These are phyloP conservation scores for Aspergillus alliaceus DNA, from an alignment of 2,329 filamentous ascomycete species.

Conservation along the genomic window DNA sequence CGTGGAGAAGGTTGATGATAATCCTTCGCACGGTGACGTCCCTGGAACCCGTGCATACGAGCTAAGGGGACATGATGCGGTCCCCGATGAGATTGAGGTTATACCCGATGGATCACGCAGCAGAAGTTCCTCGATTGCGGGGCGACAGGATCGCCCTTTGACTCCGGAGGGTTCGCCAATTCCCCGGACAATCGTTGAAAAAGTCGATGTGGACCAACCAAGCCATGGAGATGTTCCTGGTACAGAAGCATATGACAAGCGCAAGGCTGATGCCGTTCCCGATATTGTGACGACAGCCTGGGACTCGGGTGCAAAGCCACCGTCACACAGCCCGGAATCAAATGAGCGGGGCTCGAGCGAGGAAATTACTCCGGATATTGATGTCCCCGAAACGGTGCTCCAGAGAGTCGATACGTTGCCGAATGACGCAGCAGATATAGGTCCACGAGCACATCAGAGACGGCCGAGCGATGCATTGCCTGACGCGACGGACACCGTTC, in stretches of 20 bases:
- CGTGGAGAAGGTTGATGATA: slow-evolving; percentile 62
- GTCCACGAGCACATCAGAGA: slow-evolving; percentile 40
- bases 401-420: slow-evolving; percentile 45
- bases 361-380: slow-evolving; percentile 7
- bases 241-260: slow-evolving; percentile 57
- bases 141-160: slow-evolving; percentile 45
- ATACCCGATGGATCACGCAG: slow-evolving; percentile 48
- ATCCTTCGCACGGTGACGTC: slow-evolving; percentile 60
- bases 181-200: slow-evolving; percentile 62
- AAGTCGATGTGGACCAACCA: slow-evolving; percentile 57
- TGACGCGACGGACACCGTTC: slow-evolving; percentile 42
- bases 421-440: slow-evolving; percentile 32
- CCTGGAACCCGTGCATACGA: slow-evolving; percentile 62
- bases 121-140: slow-evolving; percentile 42
- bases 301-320: slow-evolving; percentile 33
- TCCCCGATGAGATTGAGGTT: slow-evolving; percentile 64
- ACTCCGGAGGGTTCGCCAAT: slow-evolving; percentile 55
- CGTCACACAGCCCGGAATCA: slow-evolving; percentile 19
- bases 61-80: slow-evolving; percentile 58
- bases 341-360: slow-evolving; percentile 12
- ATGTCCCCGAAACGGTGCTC: slow-evolving; percentile 46
- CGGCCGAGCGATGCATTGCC: slow-evolving; percentile 45
- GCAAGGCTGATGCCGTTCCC: slow-evolving; percentile 59
- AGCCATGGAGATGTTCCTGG: slow-evolving; percentile 63
- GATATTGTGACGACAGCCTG: slow-evolving; percentile 56